Evolutionary conservation across 352 stramenopile species (phyloP), one percentile per base, ranked within the genome.

Genomic region (Thalassiosira gravida): DNA sequence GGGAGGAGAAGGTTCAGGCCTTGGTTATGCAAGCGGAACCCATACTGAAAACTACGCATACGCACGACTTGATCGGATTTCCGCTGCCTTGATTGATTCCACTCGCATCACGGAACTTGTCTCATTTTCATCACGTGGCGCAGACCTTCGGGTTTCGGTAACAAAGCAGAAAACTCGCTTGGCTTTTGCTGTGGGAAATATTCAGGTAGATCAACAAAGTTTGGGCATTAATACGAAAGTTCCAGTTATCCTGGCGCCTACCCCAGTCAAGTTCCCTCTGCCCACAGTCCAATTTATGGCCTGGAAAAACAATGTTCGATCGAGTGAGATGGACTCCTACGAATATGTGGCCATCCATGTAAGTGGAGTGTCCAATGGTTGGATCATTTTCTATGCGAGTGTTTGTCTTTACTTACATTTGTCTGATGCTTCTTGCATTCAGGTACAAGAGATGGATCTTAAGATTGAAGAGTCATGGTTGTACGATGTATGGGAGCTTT

Each of bases 191-290:
- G 74, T 93, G 27, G 88, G 85, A 20, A 83, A 87, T 69, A 52
- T 93, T 67, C 90, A 95, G 66, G 16, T 93, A n/a, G 90, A 95
- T 67, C 82, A 95, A 61, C 90, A 95, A 80, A 77, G 81, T 67
- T 75, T 65, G 22, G 44, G 22, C 8, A 67, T 75, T 42, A 79
- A 84, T 27, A 66, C 79, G 8, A 77, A 82, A 63, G 90, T 90
- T 61, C 87, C 88, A 46, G 83, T 95, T 53, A 82, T 93, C 2
- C 74, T 95, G 3, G 71, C 87, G 24, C 88, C 88, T 30, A 90
- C 83, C 39, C 88, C 88, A 52, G 69, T 81, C 0, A 85, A 87
- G 25, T 39, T 79, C 65, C 73, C 83, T 29, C 80, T 91, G 56
- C 88, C 90, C 49, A 90, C 87, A 8, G 52, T 93, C 9, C 88